These are phyloP conservation scores for Russula ochroleuca DNA, from an alignment of 768 basidiomycete genomes.

Conservation along the genomic window DNA sequence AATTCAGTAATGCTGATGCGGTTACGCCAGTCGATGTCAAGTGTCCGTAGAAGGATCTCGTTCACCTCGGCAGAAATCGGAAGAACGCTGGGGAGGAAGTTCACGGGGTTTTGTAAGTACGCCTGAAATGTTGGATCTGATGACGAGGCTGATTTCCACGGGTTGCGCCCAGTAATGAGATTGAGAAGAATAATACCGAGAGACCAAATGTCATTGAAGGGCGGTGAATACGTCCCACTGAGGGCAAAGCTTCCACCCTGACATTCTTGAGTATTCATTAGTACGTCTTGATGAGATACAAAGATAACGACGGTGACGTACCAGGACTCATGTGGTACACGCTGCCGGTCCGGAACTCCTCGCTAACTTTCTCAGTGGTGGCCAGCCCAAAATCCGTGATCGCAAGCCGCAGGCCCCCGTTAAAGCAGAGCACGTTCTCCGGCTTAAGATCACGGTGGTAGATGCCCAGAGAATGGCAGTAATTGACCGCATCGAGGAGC, in stretches of 20 bases:
- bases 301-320: constrained; percentile 35
- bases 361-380: constrained; percentile 78
- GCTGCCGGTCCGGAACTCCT: constrained; percentile 92
- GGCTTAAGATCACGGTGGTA: constrained; percentile 98
- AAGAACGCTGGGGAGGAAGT: constrained; percentile 67
- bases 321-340: constrained; percentile 99
- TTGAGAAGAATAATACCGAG: constrained; percentile 95
- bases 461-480: constrained; percentile 87
- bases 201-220: constrained; percentile 94
- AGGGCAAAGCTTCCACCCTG: constrained; percentile 68
- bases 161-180: constrained; percentile 89
- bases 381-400: constrained; percentile 96
- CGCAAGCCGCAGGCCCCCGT: constrained; percentile 68
- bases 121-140: constrained; percentile 88
- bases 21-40: constrained; percentile 37
- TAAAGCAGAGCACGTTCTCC: constrained; percentile 88
- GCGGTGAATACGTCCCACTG: constrained; percentile 72
- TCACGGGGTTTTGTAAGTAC: constrained; percentile 68
- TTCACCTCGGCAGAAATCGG: constrained; percentile 39
- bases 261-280: constrained; percentile 60
- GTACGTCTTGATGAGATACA: constrained; percentile 21
- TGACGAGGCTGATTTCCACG: constrained; percentile 85
- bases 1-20: constrained; percentile 43
- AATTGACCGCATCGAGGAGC: constrained; percentile 87
- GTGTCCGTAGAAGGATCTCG: constrained; percentile 33